Base-by-base conservation (phyloP, 805 yeast genomes). In the Debaryomyces hansenii region DNA sequence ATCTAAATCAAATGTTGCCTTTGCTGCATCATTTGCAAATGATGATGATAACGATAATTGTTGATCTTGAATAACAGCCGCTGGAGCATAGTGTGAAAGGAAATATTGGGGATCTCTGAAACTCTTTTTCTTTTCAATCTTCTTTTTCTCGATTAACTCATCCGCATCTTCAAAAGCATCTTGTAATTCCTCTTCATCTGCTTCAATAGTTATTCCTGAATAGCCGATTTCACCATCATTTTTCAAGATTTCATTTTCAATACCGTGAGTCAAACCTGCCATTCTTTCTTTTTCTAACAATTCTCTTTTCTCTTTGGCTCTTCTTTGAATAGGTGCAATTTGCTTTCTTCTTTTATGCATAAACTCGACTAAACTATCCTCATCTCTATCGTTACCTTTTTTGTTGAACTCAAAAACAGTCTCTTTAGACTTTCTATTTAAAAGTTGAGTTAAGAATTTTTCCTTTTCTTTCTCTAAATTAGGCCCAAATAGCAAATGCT, bases 401-500 rank as follows among this genome's bases (percentile, higher is more conserved):
- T 67, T 70, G 50, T 83, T 80, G 66, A 90, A 86, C 66, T 94
- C 99, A 63, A 94, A 94, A 3, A 94, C 97, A 0, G 99, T 94
- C 62, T 94, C 98, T 57, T 88, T 85, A 42, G 82, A 73, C 37
- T 73, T 64, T 60, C 97, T 76, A 54, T 87, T 78, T 49, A 82
- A 80, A 49, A 94, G 70, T 56, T 83, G 82, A 4, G 82, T 87
- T 53, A 94, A 75, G 58, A 94, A 84, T 36, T 67, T 77, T 20
- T 85, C 75, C 61, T 87, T 88, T 55, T 87, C 94, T 52, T 75
- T 77, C 55, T 88, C 96, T 44, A 77, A 63, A 59, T 89, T 89
- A 27, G 79, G 77, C 18, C 95, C 95, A 62, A 90, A 88, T 44
- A 87, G 63, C 28, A 90, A 67, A 65, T 90, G 90, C 58, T 87